Evolutionary conservation across 2,329 filamentous ascomycete species (phyloP).

Genomic region (Fusarium secorum): DNA sequence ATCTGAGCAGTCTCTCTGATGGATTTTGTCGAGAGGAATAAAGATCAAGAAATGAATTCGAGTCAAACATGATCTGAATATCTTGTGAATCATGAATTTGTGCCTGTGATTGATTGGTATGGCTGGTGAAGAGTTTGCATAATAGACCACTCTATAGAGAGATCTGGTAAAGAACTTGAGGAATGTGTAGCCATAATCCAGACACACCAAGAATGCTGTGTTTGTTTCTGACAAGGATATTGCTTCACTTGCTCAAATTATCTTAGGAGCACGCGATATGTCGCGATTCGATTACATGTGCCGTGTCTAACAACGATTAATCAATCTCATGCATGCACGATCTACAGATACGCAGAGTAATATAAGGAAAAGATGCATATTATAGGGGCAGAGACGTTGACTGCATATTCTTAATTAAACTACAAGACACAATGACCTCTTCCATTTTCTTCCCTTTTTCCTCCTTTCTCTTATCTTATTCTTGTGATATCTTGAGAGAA

Average conservation of each 20-base stretch:
- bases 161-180: not conserved
- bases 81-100: not conserved
- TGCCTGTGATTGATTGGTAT: not conserved
- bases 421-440: not conserved
- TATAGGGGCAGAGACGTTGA: not conserved
- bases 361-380: not conserved
- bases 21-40: constrained; percentile 15
- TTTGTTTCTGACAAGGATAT: not conserved
- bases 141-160: not conserved
- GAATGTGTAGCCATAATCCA: constrained; percentile 8
- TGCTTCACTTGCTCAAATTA: not conserved
- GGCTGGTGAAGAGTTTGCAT: not conserved
- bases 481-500: not conserved
- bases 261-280: not conserved
- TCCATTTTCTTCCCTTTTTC: not conserved
- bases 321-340: not conserved
- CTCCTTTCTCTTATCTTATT: not conserved
- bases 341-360: not conserved
- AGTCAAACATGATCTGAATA: not conserved
- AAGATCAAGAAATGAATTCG: constrained; percentile 24
- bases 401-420: not conserved
- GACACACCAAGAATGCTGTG: not conserved
- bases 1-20: constrained; percentile 33
- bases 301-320: not conserved
- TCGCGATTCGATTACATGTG: not conserved